Base-by-base conservation (phyloP, 805 yeast species). In the Ogataea minuta region DNA sequence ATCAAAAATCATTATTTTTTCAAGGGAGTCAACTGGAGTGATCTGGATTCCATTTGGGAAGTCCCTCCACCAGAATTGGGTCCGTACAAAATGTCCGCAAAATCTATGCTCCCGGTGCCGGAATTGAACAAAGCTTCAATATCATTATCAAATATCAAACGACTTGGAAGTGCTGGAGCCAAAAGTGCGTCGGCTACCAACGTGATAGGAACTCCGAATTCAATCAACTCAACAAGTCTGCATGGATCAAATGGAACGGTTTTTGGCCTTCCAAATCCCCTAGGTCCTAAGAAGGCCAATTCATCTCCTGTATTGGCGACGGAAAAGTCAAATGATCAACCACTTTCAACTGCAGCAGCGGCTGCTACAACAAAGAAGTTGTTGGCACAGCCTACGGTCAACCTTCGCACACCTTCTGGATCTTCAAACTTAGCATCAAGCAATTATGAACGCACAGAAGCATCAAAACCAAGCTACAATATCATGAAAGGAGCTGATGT, bases 71-170 rank as follows among this genome's bases (percentile, higher is more conserved):
- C 93, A 0, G 81, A 72, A 48, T 59, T 81, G 14, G 77, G 81
- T 1, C 88, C 91, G 0, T 85, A 81, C 54, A 83, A 81, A 45
- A 71, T 85, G 61, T 74, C 75, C 36, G 93, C 93, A 0, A 79
- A 80, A 53, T 76, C 91, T 1, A 84, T 85, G 93, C 75, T 80
- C 64, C 82, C 85, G 24, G 68, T 84, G 26, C 89, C 91, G 0
- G 78, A 69, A 42, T 52, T 74, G 20, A 56, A 59, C 29, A 59
- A 51, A 26, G 39, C 34, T 7, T 53, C 51, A 25, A 50, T 54
- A 12, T 34, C 51, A 2, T 39, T 30, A 27, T 26, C 48, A 6
- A 34, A 34, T 12, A 5, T 12, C 26, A 43, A 29, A 29, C 28
- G 31, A 17, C 24, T 33, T 5, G 45, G 41, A 9, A 23, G 35